Conservation (phyloP, 768 basidiomycete species). For the Baorangia bicolor region DNA sequence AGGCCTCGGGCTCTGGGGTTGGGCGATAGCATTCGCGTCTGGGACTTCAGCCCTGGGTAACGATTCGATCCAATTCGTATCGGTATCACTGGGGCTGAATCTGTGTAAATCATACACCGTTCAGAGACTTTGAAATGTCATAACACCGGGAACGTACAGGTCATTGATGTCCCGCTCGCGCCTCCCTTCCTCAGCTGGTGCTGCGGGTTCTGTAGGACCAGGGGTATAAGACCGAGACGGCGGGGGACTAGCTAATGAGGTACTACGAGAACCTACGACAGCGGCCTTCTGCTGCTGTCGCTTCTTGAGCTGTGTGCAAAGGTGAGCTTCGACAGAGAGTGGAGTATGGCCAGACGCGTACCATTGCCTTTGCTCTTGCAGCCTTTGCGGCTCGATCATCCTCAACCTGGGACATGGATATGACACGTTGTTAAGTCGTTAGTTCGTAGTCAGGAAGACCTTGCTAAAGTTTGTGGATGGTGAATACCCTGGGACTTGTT, state of each 20-base stretch:
- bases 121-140: neutral
- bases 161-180: conserved; percentile 51
- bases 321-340: neutral
- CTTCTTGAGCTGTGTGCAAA: conserved; percentile 65
- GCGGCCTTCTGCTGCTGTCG: conserved; percentile 68
- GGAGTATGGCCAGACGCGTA: conserved; percentile 33
- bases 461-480: neutral
- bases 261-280: conserved; percentile 35
- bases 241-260: conserved; percentile 42
- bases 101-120: conserved; percentile 28
- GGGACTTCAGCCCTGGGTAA: conserved; percentile 45
- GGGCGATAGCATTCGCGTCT: conserved; percentile 33
- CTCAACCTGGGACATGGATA: conserved; percentile 46
- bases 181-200: conserved; percentile 40
- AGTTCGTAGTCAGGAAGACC: conserved; percentile 5
- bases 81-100: conserved; percentile 45
- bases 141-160: conserved; percentile 49
- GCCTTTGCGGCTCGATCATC: conserved; percentile 78
- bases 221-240: conserved; percentile 53
- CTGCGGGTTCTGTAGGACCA: conserved; percentile 40
- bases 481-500: neutral
- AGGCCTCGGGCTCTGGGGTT: conserved; percentile 25
- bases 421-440: conserved; percentile 3
- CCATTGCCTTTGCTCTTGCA: conserved; percentile 82
- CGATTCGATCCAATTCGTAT: conserved; percentile 59